Evolutionary conservation across 2,329 filamentous ascomycete species (phyloP).

Genomic region (Bipolaris sorokiniana): DNA sequence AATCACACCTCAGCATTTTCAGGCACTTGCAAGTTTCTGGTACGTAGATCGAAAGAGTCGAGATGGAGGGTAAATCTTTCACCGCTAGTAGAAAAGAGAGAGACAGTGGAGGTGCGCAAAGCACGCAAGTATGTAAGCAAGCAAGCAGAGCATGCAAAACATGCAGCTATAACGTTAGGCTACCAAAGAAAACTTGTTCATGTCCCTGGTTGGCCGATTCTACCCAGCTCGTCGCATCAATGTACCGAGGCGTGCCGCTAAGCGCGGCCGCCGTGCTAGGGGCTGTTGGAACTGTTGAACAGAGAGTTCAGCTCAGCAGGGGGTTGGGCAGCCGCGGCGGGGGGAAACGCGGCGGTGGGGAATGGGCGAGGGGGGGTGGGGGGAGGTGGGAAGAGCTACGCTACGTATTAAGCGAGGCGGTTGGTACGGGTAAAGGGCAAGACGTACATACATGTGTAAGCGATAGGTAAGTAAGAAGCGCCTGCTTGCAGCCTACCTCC

Average conservation of each 20-base stretch:
- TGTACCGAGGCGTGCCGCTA: neutral
- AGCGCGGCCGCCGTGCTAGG: neutral
- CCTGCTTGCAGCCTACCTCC: neutral
- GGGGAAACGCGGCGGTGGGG: neutral
- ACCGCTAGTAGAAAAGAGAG: neutral
- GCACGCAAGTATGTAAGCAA: neutral
- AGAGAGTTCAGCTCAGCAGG: neutral
- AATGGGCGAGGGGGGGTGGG: neutral
- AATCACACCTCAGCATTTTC: no score
- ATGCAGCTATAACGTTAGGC: neutral
- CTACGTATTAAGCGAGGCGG: neutral
- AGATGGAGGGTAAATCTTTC: no score
- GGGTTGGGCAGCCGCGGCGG: neutral
- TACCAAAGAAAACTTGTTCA: neutral
- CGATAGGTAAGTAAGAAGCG: neutral
- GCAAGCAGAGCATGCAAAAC: no score
- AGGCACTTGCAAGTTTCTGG: no score
- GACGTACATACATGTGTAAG: no score
- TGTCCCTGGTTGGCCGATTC: no score
- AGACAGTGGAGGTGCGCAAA: neutral
- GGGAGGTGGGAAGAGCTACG: neutral
- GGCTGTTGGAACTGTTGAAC: neutral
- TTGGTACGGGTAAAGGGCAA: constrained; percentile 1
- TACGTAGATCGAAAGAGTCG: no score
- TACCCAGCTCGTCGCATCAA: neutral